Evolutionary conservation across 192 early-diverging fungal genomes (phyloP).

Genomic region (Gonapodya prolifera): DNA sequence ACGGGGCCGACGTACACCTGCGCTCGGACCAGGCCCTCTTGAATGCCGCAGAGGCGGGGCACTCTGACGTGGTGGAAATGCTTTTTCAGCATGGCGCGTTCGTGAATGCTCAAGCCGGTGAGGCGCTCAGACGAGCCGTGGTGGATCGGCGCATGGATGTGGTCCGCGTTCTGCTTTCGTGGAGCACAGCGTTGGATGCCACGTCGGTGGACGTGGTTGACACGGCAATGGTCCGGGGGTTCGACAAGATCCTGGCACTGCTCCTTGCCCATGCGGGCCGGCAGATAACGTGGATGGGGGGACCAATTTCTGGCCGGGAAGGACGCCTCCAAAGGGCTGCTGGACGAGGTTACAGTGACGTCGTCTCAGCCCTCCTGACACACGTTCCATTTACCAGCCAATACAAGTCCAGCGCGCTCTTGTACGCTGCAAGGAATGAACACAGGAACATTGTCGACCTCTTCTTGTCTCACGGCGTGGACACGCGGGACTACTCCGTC

Average conservation of each 20-base stretch:
- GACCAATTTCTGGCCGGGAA: too few relatives aligned
- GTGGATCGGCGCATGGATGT: too few relatives aligned
- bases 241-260: too few relatives aligned
- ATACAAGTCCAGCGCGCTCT: not conserved
- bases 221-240: too few relatives aligned
- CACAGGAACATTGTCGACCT: not conserved
- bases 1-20: not conserved
- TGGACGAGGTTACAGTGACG: not conserved
- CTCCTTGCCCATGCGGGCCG: too few relatives aligned
- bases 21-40: not conserved
- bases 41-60: not conserved
- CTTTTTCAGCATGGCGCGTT: not conserved
- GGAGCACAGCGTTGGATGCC: too few relatives aligned
- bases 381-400: not conserved
- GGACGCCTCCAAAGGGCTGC: not conserved
- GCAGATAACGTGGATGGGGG: too few relatives aligned
- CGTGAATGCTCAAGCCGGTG: too few relatives aligned
- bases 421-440: not conserved
- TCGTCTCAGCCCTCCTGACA: not conserved
- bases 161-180: too few relatives aligned
- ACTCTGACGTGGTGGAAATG: not conserved
- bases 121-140: too few relatives aligned
- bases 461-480: not conserved
- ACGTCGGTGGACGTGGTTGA: too few relatives aligned
- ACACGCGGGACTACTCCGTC: not conserved